Evolutionary conservation across 148 eudicot genomes (phyloP).

Genomic region (Gaultheria prostrata): DNA sequence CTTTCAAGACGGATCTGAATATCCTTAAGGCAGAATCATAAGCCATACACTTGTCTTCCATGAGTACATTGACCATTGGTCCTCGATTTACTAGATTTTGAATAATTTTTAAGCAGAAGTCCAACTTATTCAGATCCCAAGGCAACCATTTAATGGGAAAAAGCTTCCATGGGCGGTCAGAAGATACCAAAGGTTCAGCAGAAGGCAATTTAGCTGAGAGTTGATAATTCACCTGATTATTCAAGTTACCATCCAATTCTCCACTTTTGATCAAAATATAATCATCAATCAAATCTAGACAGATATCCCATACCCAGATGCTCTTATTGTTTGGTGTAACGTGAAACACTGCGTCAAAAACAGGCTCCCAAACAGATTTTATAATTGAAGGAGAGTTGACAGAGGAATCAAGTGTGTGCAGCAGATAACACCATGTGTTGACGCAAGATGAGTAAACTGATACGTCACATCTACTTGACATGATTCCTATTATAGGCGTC

Average conservation of each 20-base stretch:
- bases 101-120: conserved; percentile 49
- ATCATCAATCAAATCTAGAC: conserved; percentile 55
- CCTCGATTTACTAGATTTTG: conserved; percentile 36
- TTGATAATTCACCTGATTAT: conserved; percentile 18
- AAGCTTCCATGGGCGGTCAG: conserved; percentile 38
- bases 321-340: conserved; percentile 46
- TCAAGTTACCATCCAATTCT: conserved; percentile 23
- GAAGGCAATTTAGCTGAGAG: conserved; percentile 20
- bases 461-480: conserved; percentile 57
- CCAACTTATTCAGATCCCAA: conserved; percentile 56
- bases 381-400: conserved; percentile 51
- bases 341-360: conserved; percentile 49
- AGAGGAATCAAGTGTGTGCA: conserved; percentile 61
- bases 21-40: conserved; percentile 44
- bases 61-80: conserved; percentile 22
- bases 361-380: conserved; percentile 62
- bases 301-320: conserved; percentile 52
- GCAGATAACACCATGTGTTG: conserved; percentile 82
- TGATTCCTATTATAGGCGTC: conserved; percentile 73
- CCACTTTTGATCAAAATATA: conserved; percentile 38
- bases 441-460: conserved; percentile 73
- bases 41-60: conserved; percentile 34
- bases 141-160: conserved; percentile 55
- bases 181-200: conserved; percentile 19
- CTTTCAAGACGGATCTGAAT: conserved; percentile 57